These are phyloP conservation scores for Zasmidium citrigriseum DNA, from an alignment of 2,329 filamentous ascomycete species.

Conservation along the genomic window DNA sequence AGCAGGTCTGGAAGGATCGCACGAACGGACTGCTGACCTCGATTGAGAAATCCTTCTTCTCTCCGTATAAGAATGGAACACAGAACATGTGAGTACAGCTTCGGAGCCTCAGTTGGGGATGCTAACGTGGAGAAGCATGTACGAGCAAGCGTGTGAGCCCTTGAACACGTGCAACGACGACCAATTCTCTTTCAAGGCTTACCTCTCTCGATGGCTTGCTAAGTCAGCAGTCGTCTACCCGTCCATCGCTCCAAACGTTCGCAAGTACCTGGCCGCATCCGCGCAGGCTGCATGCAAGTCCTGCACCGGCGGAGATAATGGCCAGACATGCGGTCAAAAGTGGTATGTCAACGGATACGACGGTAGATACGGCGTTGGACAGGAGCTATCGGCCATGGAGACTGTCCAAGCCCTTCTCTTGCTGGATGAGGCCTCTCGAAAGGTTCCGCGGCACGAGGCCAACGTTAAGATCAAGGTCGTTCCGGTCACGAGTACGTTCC, in stretches of 20 bases:
- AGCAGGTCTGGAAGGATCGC: slow-evolving; percentile 57
- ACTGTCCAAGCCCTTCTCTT: slow-evolving; percentile 46
- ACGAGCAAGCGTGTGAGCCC: slow-evolving; percentile 67
- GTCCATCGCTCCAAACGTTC: slow-evolving; percentile 41
- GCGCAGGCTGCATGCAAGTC: slow-evolving; percentile 45
- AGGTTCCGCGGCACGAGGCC: slow-evolving; percentile 13
- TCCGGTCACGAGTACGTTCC: slow-evolving; percentile 26
- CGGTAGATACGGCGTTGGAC: slow-evolving; percentile 43
- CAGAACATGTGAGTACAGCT: slow-evolving; percentile 45
- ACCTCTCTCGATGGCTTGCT: slow-evolving; percentile 65
- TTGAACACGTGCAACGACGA: slow-evolving; percentile 65
- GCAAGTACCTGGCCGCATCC: slow-evolving; percentile 41
- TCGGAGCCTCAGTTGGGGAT: not conserved
- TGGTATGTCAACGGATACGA: slow-evolving; percentile 49
- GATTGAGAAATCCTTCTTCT: slow-evolving; percentile 55
- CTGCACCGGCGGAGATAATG: slow-evolving; percentile 44
- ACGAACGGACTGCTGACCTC: slow-evolving; percentile 61
- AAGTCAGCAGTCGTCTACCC: slow-evolving; percentile 48
- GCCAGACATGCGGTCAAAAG: slow-evolving; percentile 45
- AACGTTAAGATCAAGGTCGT: slow-evolving; percentile 22
- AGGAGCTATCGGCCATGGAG: slow-evolving; percentile 48
- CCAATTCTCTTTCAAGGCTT: slow-evolving; percentile 75
- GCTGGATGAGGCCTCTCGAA: slow-evolving; percentile 11
- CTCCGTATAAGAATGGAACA: slow-evolving; percentile 48
- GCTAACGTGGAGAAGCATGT: slow-evolving; percentile 45